Evolutionary conservation across 2,329 filamentous ascomycete species (phyloP), one percentile per base, ranked within the genome.

Genomic region (Aspergillus caelatus): DNA sequence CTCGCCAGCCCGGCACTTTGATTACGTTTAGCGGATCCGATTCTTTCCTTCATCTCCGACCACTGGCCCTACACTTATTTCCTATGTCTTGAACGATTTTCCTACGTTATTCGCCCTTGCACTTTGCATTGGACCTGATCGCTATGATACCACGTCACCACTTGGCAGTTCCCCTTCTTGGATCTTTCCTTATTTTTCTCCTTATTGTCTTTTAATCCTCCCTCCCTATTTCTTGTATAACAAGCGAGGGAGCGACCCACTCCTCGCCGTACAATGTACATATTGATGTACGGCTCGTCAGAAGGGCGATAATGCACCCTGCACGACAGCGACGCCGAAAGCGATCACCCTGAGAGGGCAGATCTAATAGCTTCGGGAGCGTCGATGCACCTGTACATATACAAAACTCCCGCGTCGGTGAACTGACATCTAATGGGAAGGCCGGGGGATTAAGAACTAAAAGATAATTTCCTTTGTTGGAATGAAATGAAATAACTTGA

Each of bases 331-430:
- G 58, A 61, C 58, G 43, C 62, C 54, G 61, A 64, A 41, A 61
- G 59, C 62, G 62, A 53, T 62, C 16, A 59, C 26, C 62, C 57
- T 34, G 60, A 60, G 56, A 3, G 52, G 48, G 58, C 53, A 62
- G 52, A 63, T 58, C 26, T 50, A 62, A 69, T 50, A 62, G 32
- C 50, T 26, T 39, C 2, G 32, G 58, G 62, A 53, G 48, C 52
- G 60, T 46, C 67, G 61, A 62, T 71, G 70, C 74, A 71, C 66
- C 71, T 76, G 74, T 76, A 76, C 74, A 76, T 76, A 75, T 43
- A 66, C 66, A 63, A 63, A 65, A 60, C 65, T 66, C 64, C 65
- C 59, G 52, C 59, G 66, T 67, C 67, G 65, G 65, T 64, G 57
- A 61, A 61, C 65, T 59, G 66, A 68, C 67, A 62, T 67, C 64